A percentile compares a stretch with the other conserved stretches of the same genome.
Evolutionary conservation across 2,329 filamentous ascomycete species (phyloP).

Genomic region (Lasiodiplodia theobromae): DNA sequence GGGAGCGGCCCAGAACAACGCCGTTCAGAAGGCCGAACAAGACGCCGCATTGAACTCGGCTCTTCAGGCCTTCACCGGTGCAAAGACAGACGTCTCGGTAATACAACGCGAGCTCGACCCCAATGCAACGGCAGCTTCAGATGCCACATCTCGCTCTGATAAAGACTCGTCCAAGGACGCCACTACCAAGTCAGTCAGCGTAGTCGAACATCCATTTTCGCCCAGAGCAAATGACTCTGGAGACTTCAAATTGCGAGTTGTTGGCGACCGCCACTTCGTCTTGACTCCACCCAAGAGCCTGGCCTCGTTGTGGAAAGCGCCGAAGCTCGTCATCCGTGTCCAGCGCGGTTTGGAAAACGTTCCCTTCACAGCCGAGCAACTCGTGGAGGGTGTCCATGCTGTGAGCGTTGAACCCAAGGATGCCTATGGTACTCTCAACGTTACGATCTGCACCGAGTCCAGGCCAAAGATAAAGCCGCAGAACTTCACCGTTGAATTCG

Average conservation of each 20-base stretch:
- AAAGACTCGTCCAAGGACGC: constrained; percentile 16
- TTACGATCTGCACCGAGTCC: constrained; percentile 52
- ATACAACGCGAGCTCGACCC: constrained; percentile 21
- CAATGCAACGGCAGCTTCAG: constrained; percentile 10
- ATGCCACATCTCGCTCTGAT: constrained; percentile 9
- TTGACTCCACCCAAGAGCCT: constrained; percentile 58
- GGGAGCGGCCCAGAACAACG: constrained; percentile 9
- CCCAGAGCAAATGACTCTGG: constrained; percentile 41
- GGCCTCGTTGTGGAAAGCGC: constrained; percentile 51
- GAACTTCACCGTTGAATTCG: constrained; percentile 42
- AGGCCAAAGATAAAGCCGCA: constrained; percentile 39
- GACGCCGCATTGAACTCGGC: constrained; percentile 25
- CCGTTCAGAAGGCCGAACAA: constrained; percentile 19
- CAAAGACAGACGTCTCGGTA: constrained; percentile 26
- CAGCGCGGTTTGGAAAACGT: constrained; percentile 51
- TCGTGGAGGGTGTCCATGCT: constrained; percentile 60
- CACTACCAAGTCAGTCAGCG: constrained; percentile 20
- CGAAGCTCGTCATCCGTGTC: constrained; percentile 58
- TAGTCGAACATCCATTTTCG: constrained; percentile 27
- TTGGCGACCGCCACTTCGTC: constrained; percentile 61
- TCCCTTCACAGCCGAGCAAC: constrained; percentile 41
- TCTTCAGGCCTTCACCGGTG: constrained; percentile 23
- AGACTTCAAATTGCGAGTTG: constrained; percentile 60
- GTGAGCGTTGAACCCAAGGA: constrained; percentile 59
- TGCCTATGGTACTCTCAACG: constrained; percentile 56